Percentiles rank a stretch among this genome's conserved stretches.
Evolutionary conservation across 768 basidiomycete genomes (phyloP).

Genomic region (Leucosporidium scottii): DNA sequence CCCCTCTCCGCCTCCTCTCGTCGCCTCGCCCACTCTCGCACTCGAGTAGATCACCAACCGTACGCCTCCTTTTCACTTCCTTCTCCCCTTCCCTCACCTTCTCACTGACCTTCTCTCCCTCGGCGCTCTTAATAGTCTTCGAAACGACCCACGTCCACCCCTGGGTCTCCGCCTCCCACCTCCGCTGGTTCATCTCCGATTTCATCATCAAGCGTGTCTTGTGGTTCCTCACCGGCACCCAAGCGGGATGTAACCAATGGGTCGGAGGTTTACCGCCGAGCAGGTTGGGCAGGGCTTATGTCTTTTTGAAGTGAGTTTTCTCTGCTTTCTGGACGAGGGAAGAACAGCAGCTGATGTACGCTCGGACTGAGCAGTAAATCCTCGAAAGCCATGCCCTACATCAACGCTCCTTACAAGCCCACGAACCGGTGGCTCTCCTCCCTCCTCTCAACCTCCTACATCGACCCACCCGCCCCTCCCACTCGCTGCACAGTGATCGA

Average conservation of each 20-base stretch:
- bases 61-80: conserved; percentile 43
- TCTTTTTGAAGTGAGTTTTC: conserved; percentile 50
- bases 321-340: not conserved
- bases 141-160: conserved; percentile 48
- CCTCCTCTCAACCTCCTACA: conserved; percentile 50
- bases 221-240: conserved; percentile 52
- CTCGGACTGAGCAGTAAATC: conserved; percentile 41
- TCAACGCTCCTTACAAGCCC: conserved; percentile 52
- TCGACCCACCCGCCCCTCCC: conserved; percentile 54
- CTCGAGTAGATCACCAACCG: conserved; percentile 51
- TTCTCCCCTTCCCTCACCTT: not conserved
- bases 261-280: conserved; percentile 54
- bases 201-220: conserved; percentile 53
- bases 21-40: not conserved
- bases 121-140: not conserved
- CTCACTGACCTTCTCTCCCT: not conserved
- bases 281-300: conserved; percentile 56
- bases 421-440: conserved; percentile 47
- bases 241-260: conserved; percentile 60
- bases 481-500: conserved; percentile 45
- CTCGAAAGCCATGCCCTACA: conserved; percentile 55
- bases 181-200: conserved; percentile 49
- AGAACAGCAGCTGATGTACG: not conserved
- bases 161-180: conserved; percentile 53
- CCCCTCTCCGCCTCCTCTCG: not conserved